Conservation (phyloP, 805 yeast species). For the Cyberlindnera euphorbiae region DNA sequence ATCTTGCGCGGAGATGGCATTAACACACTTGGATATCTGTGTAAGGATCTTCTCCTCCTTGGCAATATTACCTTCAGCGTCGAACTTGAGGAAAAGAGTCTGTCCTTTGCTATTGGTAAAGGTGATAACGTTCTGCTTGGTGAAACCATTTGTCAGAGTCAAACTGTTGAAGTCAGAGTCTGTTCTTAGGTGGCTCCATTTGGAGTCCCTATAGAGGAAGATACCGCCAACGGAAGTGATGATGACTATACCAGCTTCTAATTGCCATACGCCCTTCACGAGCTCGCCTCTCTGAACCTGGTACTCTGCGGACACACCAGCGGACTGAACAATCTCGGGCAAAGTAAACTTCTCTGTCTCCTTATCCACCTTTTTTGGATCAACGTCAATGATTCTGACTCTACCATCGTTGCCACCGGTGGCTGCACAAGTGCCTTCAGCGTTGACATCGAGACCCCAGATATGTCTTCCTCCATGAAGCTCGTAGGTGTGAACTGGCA, state of each 20-base stretch:
- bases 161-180: constrained; percentile 32
- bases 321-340: constrained; percentile 29
- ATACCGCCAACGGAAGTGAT: constrained; percentile 60
- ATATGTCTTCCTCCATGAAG: constrained; percentile 82
- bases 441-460: constrained; percentile 71
- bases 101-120: constrained; percentile 39
- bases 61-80: constrained; percentile 29
- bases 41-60: constrained; percentile 21
- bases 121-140: constrained; percentile 29
- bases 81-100: constrained; percentile 38
- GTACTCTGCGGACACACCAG: constrained; percentile 17
- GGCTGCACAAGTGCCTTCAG: constrained; percentile 45
- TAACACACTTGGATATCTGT: constrained; percentile 43
- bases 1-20: constrained; percentile 35
- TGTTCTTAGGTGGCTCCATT: constrained; percentile 28
- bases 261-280: constrained; percentile 54
- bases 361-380: constrained; percentile 28
- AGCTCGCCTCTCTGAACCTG: constrained; percentile 43
- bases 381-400: constrained; percentile 56
- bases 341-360: constrained; percentile 28
- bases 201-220: constrained; percentile 23
- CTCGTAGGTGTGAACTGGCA: constrained; percentile 42
- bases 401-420: constrained; percentile 96
- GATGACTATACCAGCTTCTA: constrained; percentile 41
- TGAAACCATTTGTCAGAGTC: constrained; percentile 39